phyloP scores from a whole-genome alignment of 345 rosid genomes.

The Brassica cretica region DNA sequence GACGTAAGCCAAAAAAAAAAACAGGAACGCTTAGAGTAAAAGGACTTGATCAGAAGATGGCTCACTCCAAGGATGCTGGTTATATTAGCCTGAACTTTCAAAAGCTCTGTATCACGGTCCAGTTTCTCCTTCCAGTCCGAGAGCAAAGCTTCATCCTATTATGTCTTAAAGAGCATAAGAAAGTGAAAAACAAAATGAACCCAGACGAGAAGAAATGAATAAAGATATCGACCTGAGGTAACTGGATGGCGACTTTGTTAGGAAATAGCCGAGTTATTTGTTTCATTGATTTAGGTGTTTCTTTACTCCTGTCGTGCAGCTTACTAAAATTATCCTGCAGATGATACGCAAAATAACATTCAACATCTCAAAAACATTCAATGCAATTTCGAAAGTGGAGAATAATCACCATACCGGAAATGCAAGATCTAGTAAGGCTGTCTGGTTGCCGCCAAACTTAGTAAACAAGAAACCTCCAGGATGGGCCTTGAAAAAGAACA shows the following conservation, averaged over 20 bases:
- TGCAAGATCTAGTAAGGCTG: slow-evolving; percentile 86
- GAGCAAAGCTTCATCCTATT: slow-evolving; percentile 80
- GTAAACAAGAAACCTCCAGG: slow-evolving; percentile 90
- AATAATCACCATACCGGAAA: slow-evolving; percentile 63
- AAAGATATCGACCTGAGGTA: slow-evolving; percentile 74
- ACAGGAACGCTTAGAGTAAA: neutral
- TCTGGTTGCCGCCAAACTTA: slow-evolving; percentile 89
- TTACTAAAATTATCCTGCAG: slow-evolving; percentile 84
- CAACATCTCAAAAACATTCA: slow-evolving; percentile 4
- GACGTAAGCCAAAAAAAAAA: slow-evolving; percentile 3
- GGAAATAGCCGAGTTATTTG: slow-evolving; percentile 88
- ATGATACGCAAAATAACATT: slow-evolving; percentile 10
- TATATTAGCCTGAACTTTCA: slow-evolving; percentile 77
- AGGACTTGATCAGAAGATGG: slow-evolving; percentile 17
- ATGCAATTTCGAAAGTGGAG: no score
- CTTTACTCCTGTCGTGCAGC: slow-evolving; percentile 85
- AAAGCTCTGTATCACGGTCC: slow-evolving; percentile 86
- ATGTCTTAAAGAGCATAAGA: slow-evolving; percentile 31
- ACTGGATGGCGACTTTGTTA: slow-evolving; percentile 85
- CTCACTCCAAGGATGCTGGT: slow-evolving; percentile 73
- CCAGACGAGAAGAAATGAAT: slow-evolving; percentile 4
- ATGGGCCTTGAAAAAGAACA: slow-evolving; percentile 61
- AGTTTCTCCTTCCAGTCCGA: slow-evolving; percentile 93
- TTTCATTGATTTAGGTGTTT: slow-evolving; percentile 81
- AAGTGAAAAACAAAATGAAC: neutral